These are phyloP conservation scores for Scedosporium boydii DNA, from an alignment of 2,329 filamentous ascomycete genomes.

Conservation along the genomic window DNA sequence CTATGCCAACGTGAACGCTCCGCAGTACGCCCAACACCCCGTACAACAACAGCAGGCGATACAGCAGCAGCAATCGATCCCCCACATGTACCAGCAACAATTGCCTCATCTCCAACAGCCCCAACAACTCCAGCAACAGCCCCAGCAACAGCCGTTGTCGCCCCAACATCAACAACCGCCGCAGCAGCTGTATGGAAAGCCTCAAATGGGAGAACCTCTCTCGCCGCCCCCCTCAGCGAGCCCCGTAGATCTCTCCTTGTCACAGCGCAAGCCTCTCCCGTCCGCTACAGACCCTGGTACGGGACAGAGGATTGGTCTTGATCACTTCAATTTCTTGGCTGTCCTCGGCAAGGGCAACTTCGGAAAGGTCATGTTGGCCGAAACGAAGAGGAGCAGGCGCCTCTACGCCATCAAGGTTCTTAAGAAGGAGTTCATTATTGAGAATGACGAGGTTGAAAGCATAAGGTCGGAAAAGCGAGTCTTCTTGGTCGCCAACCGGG, in stretches of 20 bases:
- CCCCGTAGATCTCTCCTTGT: constrained; percentile 15
- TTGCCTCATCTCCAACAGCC: constrained; percentile 18
- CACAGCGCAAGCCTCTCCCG: constrained; percentile 52
- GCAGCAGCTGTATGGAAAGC: constrained; percentile 14
- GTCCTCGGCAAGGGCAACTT: constrained; percentile 99
- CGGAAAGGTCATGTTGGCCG: constrained; percentile 98
- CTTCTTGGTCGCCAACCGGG: constrained; percentile 93
- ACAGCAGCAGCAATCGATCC: constrained; percentile 23
- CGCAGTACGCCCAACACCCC: constrained; percentile 28
- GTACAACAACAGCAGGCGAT: constrained; percentile 26
- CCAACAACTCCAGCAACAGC: constrained; percentile 28
- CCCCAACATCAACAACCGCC: constrained; percentile 25
- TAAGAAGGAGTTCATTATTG: constrained; percentile 99
- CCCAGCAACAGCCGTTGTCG: constrained; percentile 21
- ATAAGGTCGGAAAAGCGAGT: constrained; percentile 96
- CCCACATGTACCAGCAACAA: constrained; percentile 13
- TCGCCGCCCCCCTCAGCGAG: constrained; percentile 19
- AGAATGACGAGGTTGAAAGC: constrained; percentile 98
- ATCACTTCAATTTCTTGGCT: constrained; percentile 98
- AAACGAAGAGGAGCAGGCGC: constrained; percentile 86
- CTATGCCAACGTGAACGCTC: constrained; percentile 54
- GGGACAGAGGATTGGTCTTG: constrained; percentile 79
- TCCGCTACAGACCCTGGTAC: constrained; percentile 62
- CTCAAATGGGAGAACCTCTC: constrained; percentile 24
- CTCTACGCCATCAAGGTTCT: constrained; percentile 97